Evolutionary conservation across 2,329 filamentous ascomycete genomes (phyloP), one percentile per base, ranked within the genome.

Genomic region (Phyllosticta citrichinensis): DNA sequence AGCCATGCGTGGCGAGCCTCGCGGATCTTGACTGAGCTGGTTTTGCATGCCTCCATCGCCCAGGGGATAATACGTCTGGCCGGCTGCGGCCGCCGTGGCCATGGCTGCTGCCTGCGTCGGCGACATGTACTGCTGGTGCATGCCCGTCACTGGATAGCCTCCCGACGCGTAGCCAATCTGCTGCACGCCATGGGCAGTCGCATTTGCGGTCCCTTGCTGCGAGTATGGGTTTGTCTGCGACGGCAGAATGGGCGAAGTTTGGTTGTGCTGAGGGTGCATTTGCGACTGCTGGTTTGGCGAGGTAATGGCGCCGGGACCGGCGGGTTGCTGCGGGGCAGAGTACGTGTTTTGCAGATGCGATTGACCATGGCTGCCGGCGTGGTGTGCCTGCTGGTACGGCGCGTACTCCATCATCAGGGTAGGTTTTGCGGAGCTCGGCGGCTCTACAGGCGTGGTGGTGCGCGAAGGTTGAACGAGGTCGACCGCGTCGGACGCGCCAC

Each of bases 21-120:
- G 75, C 25, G 78, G 75, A 25, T 80, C 79, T 66, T 79, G 79
- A 10, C 74, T 71, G 65, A 82, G 74, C 82, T 87, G 74, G 74
- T 81, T 76, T 81, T 80, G 77, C 81, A 84, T 86, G 20, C 81
- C 68, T 64, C 92, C 88, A 60, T 88, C 85, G 57, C 86, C 78
- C 76, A 91, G 84, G 66, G 87, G 86, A 64, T 88, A 87, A 67
- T 88, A 88, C 10, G 77, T 84, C 63, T 90, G 87, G 51, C 93
- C 92, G 5, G 91, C 92, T 11, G 93, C 93, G 1, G 93, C 92
- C 19, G 93, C 93, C 1, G 92, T 96, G 22, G 88, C 92, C 89
- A 96, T 94, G 62, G 92, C 92, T 56, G 93, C 92, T 14, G 91
- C 91, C 74, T 96, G 90, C 55, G 91, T 90, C 20, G 87, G 84